Base-by-base conservation (phyloP, 106 monocot genomes). In the Dendrobium catenatum region DNA sequence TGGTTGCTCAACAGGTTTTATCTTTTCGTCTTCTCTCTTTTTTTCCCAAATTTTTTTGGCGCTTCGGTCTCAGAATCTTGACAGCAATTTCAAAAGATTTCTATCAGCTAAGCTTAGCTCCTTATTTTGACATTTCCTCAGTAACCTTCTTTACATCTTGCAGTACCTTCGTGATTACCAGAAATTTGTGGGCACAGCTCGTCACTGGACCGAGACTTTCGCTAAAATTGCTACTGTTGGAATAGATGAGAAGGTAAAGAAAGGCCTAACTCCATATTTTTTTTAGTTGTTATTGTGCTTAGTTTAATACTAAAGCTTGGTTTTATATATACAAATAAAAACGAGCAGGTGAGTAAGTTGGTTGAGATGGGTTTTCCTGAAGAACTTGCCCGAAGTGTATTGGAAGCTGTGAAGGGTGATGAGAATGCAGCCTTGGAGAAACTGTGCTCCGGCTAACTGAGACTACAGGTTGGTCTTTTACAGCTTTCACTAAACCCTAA, bases 311-410 rank as follows among this genome's bases (percentile, higher is more conserved):
- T 6, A 16, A 68, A 68, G 29, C 26, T 29, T 68, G 10, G 68
- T 68, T 68, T 68, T 68, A 31, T 68, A 31, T 68, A 31, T 68
- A 31, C 13, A 26, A 4, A 6, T 73, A 5, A 33, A 70, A 26
- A 73, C 16, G 73, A 73, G 10, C 85, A 98, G 98, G 94, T 98
- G 29, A 86, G 87, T 83, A 98, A 89, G 82, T 88, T 98, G 51
- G 90, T 91, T 27, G 98, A 98, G 86, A 98, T 98, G 98, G 95
- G 95, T 37, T 95, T 93, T 76, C 90, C 95, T 2, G 93, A 99
- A 76, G 86, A 88, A 17, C 13, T 88, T 16, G 99, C 88, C 80
- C 93, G 93, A 80, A 85, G 85, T 76, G 78, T 90, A 0, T 82
- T 99, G 80, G 86, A 95, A 46, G 81, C 78, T 33, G 95, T 90